A percentile compares a stretch with the other conserved stretches of the same genome.
These are phyloP conservation scores for Phytopythium aichiense DNA, from an alignment of 352 stramenopile genomes.

Conservation along the genomic window DNA sequence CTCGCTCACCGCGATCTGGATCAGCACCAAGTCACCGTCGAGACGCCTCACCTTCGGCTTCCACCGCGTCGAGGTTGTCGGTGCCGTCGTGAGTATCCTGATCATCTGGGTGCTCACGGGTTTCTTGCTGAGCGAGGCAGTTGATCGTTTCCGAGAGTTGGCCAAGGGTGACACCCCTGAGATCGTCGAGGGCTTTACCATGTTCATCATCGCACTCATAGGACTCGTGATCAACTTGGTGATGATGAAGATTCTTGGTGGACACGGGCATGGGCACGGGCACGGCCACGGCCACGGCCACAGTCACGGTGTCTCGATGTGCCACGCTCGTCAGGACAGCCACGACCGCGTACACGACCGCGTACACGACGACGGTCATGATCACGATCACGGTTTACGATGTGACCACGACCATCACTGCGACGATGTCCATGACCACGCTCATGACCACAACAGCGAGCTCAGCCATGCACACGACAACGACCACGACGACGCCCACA, in stretches of 20 bases:
- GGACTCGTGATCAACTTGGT: conserved; percentile 95
- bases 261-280: conserved; percentile 58
- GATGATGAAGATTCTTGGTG: conserved; percentile 90
- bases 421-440: conserved; percentile 1
- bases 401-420: neutral
- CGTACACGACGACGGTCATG: conserved; percentile 8
- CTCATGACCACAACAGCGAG: conserved; percentile 14
- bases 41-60: conserved; percentile 91
- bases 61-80: conserved; percentile 93
- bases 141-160: conserved; percentile 81
- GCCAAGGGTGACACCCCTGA: conserved; percentile 68
- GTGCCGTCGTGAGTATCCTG: conserved; percentile 91
- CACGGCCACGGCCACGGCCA: conserved; percentile 49
- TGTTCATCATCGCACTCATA: conserved; percentile 94
- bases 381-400: conserved; percentile 19
- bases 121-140: conserved; percentile 91
- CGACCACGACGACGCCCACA: conserved; percentile 24
- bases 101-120: conserved; percentile 93
- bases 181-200: conserved; percentile 93
- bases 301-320: conserved; percentile 8
- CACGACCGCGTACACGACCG: conserved; percentile 9
- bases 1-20: conserved; percentile 72
- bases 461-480: conserved; percentile 3
- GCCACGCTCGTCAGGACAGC: conserved; percentile 1
- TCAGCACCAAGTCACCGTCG: conserved; percentile 58